Evolutionary conservation across 75 land plant genomes (phyloP).

Genomic region (Selaginella moellendorffii): DNA sequence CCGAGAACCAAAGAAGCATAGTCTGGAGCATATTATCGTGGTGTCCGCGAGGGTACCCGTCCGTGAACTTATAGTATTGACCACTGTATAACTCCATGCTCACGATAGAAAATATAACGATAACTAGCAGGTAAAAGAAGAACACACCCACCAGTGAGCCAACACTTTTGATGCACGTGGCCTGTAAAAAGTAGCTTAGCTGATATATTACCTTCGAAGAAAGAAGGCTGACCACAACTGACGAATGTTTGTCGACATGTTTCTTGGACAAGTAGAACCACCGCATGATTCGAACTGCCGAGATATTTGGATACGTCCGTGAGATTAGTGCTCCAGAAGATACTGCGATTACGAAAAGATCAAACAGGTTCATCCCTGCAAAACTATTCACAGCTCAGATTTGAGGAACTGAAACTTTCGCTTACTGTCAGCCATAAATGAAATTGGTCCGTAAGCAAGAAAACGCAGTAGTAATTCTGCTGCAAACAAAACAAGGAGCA

Average conservation of each 20-base stretch:
- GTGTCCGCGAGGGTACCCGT: slow-evolving; percentile 22
- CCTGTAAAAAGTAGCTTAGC: too few species aligned
- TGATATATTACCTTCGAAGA: too few species aligned
- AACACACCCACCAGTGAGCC: slow-evolving; percentile 14
- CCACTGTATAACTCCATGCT: too few species aligned
- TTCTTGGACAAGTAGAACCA: not conserved
- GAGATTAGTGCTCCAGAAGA: slow-evolving; percentile 14
- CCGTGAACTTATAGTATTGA: slow-evolving; percentile 12
- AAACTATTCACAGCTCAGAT: not conserved
- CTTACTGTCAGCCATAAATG: slow-evolving; percentile 17
- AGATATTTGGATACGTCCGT: slow-evolving; percentile 18
- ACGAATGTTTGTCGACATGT: not conserved
- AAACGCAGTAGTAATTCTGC: slow-evolving; percentile 21
- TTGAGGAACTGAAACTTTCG: not conserved
- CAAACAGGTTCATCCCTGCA: slow-evolving; percentile 28
- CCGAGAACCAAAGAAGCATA: too few species aligned
- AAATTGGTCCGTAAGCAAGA: slow-evolving; percentile 12
- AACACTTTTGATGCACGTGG: slow-evolving; percentile 16
- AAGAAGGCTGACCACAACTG: not conserved
- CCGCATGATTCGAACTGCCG: slow-evolving; percentile 19
- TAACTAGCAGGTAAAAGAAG: slow-evolving; percentile 17
- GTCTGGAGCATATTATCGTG: too few species aligned
- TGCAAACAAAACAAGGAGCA: slow-evolving; percentile 12
- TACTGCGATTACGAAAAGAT: slow-evolving; percentile 15
- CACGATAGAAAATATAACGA: slow-evolving; percentile 22